Conservation (phyloP, 495 filamentous ascomycete genomes). For the Podospora pseudoanserina region DNA sequence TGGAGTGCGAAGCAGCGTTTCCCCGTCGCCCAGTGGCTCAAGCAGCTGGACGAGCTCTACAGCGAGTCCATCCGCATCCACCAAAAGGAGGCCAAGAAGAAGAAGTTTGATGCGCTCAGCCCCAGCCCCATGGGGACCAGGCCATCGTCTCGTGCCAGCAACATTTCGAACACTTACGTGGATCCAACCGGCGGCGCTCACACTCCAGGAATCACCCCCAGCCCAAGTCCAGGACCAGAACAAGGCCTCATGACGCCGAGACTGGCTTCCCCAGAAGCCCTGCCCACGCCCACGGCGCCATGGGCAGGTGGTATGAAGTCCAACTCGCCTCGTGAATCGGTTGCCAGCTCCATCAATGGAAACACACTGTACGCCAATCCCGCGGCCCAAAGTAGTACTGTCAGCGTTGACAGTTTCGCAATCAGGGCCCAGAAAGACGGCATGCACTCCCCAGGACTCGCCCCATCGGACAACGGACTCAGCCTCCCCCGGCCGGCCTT, state of each 20-base stretch:
- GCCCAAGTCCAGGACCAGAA: constrained; percentile 22
- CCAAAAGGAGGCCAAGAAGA: constrained; percentile 36
- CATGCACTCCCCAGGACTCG: constrained; percentile 35
- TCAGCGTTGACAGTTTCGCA: constrained; percentile 40
- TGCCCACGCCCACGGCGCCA: constrained; percentile 24
- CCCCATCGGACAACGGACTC: constrained; percentile 20
- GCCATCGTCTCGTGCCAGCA: constrained; percentile 29
- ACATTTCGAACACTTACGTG: constrained; percentile 4
- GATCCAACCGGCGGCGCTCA: constrained; percentile 13
- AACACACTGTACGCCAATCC: constrained; percentile 24
- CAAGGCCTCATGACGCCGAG: constrained; percentile 18
- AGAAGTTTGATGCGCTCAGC: constrained; percentile 28
- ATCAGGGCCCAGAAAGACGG: constrained; percentile 38
- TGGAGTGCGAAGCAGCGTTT: constrained; percentile 74
- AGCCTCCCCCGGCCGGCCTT: constrained; percentile 31
- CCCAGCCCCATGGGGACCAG: constrained; percentile 16
- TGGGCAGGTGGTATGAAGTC: constrained; percentile 21
- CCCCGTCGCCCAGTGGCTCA: constrained; percentile 66
- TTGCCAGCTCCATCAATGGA: constrained; percentile 26
- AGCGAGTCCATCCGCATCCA: constrained; percentile 45
- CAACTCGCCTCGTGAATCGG: constrained; percentile 27
- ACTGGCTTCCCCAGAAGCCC: constrained; percentile 21
- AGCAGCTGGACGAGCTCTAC: constrained; percentile 60
- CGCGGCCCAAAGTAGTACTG: constrained; percentile 31
- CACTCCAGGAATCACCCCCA: not conserved